Conservation (phyloP, 2,329 filamentous ascomycete genomes). For the Botrytis sinoallii region DNA sequence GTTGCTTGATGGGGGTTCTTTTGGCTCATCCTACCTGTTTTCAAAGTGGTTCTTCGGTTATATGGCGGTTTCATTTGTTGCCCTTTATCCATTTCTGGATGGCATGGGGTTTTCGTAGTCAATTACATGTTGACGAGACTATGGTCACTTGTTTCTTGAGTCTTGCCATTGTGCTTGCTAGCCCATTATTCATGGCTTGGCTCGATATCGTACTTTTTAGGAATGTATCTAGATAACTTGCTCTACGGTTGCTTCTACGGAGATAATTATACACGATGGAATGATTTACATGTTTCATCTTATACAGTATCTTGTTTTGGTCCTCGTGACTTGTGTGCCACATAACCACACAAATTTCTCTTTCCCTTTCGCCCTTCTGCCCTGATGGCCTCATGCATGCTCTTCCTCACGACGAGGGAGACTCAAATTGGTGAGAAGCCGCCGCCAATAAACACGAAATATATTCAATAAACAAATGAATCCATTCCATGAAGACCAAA, state of each 20-base stretch:
- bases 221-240: background rate
- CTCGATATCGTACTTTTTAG: background rate
- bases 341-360: background rate
- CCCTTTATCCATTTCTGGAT: background rate
- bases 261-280: background rate
- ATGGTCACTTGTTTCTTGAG: background rate
- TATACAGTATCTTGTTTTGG: background rate
- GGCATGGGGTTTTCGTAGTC: background rate
- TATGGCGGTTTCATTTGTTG: background rate
- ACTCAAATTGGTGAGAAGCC: background rate
- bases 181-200: background rate
- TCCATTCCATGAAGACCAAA: background rate
- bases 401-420: background rate
- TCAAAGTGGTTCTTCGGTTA: background rate
- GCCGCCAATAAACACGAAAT: background rate
- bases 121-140: no score
- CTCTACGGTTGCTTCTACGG: background rate
- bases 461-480: background rate
- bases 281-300: background rate
- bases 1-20: background rate
- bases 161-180: background rate
- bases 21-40: background rate
- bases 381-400: background rate
- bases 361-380: background rate
- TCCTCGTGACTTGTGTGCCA: background rate